phyloP scores from a whole-genome alignment of 306 rosid species.

The Vigna trinervia region DNA sequence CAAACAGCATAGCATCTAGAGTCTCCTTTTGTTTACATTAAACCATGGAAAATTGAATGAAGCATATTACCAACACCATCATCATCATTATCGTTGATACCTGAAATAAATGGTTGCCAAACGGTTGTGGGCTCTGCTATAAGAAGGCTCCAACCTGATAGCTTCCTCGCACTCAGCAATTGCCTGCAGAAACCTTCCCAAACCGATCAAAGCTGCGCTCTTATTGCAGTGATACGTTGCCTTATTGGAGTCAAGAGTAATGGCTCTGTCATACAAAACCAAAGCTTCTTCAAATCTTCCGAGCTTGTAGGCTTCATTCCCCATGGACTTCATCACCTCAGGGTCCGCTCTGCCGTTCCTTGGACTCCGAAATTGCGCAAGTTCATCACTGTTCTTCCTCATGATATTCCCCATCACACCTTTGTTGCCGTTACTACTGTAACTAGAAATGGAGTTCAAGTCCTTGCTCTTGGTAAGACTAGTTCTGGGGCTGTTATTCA shows the following conservation, averaged over 20 bases:
- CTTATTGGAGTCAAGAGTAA: slow-evolving; percentile 69
- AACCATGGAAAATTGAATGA: slow-evolving; percentile 5
- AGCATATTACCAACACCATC: background rate
- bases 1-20: background rate
- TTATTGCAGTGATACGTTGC: slow-evolving; percentile 82
- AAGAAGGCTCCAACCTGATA: slow-evolving; percentile 72
- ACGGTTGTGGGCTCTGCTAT: slow-evolving; percentile 86
- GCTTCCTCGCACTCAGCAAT: slow-evolving; percentile 78
- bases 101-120: slow-evolving; percentile 85
- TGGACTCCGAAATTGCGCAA: slow-evolving; percentile 49
- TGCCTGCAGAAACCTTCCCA: slow-evolving; percentile 69
- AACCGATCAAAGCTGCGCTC: slow-evolving; percentile 80
- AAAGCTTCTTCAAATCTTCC: slow-evolving; percentile 77
- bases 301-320: slow-evolving; percentile 82
- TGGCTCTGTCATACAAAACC: slow-evolving; percentile 75
- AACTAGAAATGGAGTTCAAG: slow-evolving; percentile 35
- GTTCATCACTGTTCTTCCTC: slow-evolving; percentile 65
- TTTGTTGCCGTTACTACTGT: slow-evolving; percentile 42
- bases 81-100: slow-evolving; percentile 46
- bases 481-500: slow-evolving; percentile 57
- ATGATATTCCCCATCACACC: slow-evolving; percentile 78
- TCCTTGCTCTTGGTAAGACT: slow-evolving; percentile 46
- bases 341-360: slow-evolving; percentile 61
- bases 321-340: slow-evolving; percentile 77
- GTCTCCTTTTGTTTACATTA: too few relatives aligned